A percentile compares a stretch with the other conserved stretches of the same genome.
These are phyloP conservation scores for Kwoniella sp. DNA, from an alignment of 768 basidiomycete genomes.

Conservation along the genomic window DNA sequence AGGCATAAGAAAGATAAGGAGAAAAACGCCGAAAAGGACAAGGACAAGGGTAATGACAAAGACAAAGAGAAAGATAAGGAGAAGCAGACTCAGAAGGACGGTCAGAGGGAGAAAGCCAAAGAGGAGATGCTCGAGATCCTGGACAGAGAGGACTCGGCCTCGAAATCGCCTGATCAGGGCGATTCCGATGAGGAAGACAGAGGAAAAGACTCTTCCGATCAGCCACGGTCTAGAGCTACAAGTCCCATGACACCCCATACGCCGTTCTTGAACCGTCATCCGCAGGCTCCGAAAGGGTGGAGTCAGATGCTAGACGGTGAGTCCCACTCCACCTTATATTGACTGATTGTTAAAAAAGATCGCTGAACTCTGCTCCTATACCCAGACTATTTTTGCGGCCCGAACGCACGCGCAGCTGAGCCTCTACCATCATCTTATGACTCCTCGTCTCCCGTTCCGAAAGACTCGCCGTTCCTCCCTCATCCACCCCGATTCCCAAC, in stretches of 20 bases:
- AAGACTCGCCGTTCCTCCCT: constrained; percentile 17
- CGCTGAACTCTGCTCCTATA: not conserved
- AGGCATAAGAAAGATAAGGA: constrained; percentile 43
- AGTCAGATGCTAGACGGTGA: constrained; percentile 49
- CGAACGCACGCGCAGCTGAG: constrained; percentile 10
- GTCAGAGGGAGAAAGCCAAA: constrained; percentile 3
- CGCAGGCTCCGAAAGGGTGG: constrained; percentile 38
- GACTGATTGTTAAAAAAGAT: too few relatives aligned
- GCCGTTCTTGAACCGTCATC: constrained; percentile 16
- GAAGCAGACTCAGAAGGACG: constrained; percentile 3
- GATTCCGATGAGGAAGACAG: constrained; percentile 13
- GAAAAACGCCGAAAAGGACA: constrained; percentile 39
- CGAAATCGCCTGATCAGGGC: constrained; percentile 10
- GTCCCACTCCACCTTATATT: constrained; percentile 11
- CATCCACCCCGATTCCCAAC: constrained; percentile 5
- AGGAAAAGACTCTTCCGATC: constrained; percentile 13
- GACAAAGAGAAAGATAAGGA: constrained; percentile 29
- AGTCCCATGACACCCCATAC: constrained; percentile 26
- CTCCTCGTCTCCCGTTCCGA: constrained; percentile 7
- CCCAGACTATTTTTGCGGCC: constrained; percentile 47
- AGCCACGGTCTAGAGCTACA: constrained; percentile 1
- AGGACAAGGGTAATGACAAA: constrained; percentile 33
- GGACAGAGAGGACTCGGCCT: constrained; percentile 8
- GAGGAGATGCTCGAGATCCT: constrained; percentile 6
- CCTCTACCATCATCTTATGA: constrained; percentile 13